Conservation (phyloP, 202 grass and related monocot species). For the Carex arenaria region DNA sequence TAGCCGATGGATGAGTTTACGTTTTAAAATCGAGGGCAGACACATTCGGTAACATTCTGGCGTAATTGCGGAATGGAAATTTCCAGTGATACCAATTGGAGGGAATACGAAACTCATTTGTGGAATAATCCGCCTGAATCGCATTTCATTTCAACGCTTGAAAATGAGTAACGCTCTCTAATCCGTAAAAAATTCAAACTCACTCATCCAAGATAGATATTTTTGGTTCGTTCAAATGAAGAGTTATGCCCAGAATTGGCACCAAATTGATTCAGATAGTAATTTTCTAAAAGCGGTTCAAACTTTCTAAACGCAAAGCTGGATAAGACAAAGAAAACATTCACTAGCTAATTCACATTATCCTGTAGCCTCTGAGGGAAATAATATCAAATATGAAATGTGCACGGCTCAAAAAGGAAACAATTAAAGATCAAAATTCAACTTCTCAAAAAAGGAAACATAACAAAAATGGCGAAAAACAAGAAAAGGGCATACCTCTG, state of each 20-base stretch:
- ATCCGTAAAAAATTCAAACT: background rate
- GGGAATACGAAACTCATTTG: background rate
- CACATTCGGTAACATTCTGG: background rate
- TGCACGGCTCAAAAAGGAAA: background rate
- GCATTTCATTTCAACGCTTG: constrained; percentile 16
- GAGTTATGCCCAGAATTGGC: background rate
- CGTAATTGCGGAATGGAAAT: background rate
- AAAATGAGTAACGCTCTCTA: background rate
- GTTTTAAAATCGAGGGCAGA: background rate
- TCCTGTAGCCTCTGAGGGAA: background rate
- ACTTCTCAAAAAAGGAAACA: background rate
- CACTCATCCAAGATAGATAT: background rate
- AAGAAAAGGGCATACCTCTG: constrained; percentile 3
- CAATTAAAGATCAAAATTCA: background rate
- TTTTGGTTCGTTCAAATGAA: background rate
- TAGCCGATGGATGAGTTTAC: no score
- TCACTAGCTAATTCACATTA: background rate
- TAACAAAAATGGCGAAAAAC: background rate
- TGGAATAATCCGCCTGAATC: background rate
- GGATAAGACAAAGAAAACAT: background rate
- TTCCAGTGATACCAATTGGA: background rate
- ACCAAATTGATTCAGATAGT: background rate
- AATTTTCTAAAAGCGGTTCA: background rate
- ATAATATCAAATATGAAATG: background rate
- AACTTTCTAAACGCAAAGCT: background rate